Conservation (phyloP, 306 rosid species). For the Cicer chorassanicum region DNA sequence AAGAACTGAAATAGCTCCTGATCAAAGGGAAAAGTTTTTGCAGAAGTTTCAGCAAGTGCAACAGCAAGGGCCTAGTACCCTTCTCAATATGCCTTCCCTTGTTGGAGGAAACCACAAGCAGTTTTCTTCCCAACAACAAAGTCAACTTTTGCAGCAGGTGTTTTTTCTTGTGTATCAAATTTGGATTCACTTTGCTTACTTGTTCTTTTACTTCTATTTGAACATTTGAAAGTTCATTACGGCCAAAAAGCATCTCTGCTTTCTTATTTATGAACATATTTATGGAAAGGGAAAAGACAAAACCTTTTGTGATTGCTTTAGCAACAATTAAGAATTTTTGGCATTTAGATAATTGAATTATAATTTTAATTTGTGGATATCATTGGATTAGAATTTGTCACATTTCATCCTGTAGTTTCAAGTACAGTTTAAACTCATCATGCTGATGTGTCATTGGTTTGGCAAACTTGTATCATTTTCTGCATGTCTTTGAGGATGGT, state of each 20-base stretch:
- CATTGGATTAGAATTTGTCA: constrained; percentile 9
- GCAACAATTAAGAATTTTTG: background rate
- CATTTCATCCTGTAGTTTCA: constrained; percentile 31
- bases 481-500: background rate
- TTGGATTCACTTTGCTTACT: constrained; percentile 35
- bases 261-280: background rate
- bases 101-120: constrained; percentile 85
- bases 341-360: background rate
- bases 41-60: constrained; percentile 95
- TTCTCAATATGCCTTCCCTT: constrained; percentile 80
- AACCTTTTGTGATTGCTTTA: constrained; percentile 2
- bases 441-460: background rate
- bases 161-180: constrained; percentile 24
- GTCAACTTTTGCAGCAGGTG: constrained; percentile 90
- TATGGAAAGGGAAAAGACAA: background rate
- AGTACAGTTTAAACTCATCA: constrained; percentile 9
- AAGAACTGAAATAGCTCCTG: constrained; percentile 97
- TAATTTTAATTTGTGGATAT: too few relatives aligned
- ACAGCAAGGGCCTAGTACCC: constrained; percentile 84
- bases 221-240: constrained; percentile 26
- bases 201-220: constrained; percentile 26
- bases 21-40: constrained; percentile 93
- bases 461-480: background rate
- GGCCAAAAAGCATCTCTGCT: background rate
- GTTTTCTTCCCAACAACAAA: constrained; percentile 83